Conservation (phyloP, 2,329 filamentous ascomycete genomes). For the Trichoderma harzianum region DNA sequence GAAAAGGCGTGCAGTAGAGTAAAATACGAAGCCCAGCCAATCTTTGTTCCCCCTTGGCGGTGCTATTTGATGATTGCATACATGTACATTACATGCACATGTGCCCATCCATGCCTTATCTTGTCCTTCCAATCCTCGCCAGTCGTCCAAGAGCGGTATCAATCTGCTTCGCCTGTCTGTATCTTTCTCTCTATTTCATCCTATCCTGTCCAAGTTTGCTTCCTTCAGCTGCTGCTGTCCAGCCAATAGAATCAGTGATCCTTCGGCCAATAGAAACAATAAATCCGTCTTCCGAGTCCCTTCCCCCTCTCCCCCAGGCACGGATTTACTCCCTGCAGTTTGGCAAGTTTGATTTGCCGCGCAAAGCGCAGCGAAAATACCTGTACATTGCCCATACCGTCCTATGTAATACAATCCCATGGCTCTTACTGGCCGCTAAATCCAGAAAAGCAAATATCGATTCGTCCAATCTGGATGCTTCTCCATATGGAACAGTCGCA, state of each 20-base stretch:
- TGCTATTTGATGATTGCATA: slow-evolving; percentile 6
- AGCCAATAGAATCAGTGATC: not conserved
- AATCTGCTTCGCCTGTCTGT: not conserved
- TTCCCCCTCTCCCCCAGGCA: not conserved
- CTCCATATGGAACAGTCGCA: not conserved
- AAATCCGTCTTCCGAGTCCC: not conserved
- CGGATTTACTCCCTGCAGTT: not conserved
- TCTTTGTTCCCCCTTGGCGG: not conserved
- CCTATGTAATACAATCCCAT: not conserved
- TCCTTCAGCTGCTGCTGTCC: not conserved
- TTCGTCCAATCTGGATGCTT: not conserved
- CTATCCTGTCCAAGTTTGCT: not conserved
- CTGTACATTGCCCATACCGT: not conserved
- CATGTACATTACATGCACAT: not conserved
- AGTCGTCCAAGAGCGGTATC: not conserved
- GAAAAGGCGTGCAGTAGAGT: not conserved
- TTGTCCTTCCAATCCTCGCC: not conserved
- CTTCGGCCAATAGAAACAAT: not conserved
- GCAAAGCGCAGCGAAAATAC: slow-evolving; percentile 8
- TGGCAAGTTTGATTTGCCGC: not conserved
- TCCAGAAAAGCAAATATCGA: not conserved
- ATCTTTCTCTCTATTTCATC: not conserved
- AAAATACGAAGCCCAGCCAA: not conserved
- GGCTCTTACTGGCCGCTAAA: not conserved
- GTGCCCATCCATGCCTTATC: not conserved